Evolutionary conservation across 129 eudicot species (phyloP).

Genomic region (Arctium lappa): DNA sequence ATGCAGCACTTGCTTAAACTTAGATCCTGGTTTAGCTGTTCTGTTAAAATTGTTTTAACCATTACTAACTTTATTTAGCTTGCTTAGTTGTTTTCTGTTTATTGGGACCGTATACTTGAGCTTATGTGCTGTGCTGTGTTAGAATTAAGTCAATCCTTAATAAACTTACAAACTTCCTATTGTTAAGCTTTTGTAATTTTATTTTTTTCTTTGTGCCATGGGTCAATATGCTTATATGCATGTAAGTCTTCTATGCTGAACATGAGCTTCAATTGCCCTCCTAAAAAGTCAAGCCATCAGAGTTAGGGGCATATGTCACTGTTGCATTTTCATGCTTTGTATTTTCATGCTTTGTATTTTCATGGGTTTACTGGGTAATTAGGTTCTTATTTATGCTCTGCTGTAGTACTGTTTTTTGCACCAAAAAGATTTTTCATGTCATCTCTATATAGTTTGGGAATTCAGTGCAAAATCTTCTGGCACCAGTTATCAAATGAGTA

Average conservation of each 20-base stretch:
- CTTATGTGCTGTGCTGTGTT: not conserved
- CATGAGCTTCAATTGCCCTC: not conserved
- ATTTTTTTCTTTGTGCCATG: not conserved
- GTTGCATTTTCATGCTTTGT: not conserved
- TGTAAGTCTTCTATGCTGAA: not conserved
- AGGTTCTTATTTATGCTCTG: not conserved
- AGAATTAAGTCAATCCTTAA: not conserved
- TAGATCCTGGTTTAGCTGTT: conserved; percentile 1
- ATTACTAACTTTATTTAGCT: not conserved
- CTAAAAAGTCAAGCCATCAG: not conserved
- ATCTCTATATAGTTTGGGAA: not conserved
- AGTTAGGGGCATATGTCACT: not conserved
- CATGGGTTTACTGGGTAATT: not conserved
- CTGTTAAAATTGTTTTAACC: not conserved
- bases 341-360: not conserved
- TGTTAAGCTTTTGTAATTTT: not conserved
- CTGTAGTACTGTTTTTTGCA: not conserved
- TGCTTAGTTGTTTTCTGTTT: not conserved
- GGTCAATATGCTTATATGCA: not conserved
- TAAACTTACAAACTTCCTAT: not conserved
- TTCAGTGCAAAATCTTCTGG: not conserved
- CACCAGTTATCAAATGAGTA: not conserved
- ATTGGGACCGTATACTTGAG: not conserved
- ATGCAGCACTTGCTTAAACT: not conserved
- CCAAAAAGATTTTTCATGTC: not conserved